Conservation (phyloP, 148 eudicot genomes). For the Simmondsia chinensis region DNA sequence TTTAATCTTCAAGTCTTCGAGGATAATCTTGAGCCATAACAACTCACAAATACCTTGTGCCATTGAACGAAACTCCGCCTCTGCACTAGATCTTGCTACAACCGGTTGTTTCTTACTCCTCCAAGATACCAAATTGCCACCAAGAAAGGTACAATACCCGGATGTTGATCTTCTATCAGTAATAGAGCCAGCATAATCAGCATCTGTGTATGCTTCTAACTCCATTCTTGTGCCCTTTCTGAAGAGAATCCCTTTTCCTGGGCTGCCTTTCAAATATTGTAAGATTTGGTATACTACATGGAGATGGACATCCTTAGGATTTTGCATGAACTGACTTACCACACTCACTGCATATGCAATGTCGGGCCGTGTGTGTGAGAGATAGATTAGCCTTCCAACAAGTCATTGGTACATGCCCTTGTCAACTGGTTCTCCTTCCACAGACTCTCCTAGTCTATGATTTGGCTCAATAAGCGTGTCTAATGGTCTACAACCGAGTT, state of each 20-base stretch:
- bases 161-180: not conserved
- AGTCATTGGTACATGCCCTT: not conserved
- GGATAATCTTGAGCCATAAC: not conserved
- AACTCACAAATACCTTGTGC: conserved; percentile 4
- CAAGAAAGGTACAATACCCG: conserved; percentile 7
- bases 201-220: too few species aligned
- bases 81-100: too few species aligned
- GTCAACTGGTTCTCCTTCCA: not conserved
- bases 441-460: too few species aligned
- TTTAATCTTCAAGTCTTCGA: not conserved
- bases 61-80: not conserved
- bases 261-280: too few species aligned
- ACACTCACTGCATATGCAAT: too few species aligned
- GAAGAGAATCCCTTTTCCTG: too few species aligned
- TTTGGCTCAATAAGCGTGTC: not conserved
- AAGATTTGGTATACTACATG: too few species aligned
- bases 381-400: too few species aligned
- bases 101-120: conserved; percentile 7
- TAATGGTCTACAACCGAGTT: not conserved
- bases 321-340: too few species aligned
- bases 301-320: too few species aligned
- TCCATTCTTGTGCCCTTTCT: too few species aligned
- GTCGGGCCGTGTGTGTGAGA: too few species aligned
- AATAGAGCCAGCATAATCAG: not conserved
- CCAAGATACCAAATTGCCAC: conserved; percentile 6